Conservation (phyloP, 768 basidiomycete species). For the Russula abietina region DNA sequence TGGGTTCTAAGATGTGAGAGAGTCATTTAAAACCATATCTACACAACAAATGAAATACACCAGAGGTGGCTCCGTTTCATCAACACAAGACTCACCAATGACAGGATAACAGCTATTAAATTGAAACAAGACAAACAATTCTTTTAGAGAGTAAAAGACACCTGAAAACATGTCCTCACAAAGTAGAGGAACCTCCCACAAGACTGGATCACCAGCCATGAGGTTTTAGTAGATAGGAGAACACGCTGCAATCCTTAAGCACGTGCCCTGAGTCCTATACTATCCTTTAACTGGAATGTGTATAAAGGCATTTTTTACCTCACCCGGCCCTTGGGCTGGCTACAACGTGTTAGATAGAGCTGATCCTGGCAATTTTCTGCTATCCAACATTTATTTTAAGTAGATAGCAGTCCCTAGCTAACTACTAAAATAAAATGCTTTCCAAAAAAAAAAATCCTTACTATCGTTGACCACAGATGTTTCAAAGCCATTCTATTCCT, state of each 20-base stretch:
- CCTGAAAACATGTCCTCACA: background rate
- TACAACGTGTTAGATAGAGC: background rate
- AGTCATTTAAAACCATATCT: background rate
- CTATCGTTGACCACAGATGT: too few relatives aligned
- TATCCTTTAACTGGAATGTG: background rate
- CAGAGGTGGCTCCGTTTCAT: background rate
- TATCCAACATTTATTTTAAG: too few relatives aligned
- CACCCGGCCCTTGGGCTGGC: background rate
- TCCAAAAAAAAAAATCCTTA: too few relatives aligned
- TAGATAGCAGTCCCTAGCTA: too few relatives aligned
- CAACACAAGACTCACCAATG: background rate
- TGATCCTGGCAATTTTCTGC: too few relatives aligned
- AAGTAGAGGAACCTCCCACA: background rate
- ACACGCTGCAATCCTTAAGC: background rate
- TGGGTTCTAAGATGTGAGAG: constrained; percentile 23
- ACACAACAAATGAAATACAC: background rate
- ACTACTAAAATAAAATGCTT: too few relatives aligned
- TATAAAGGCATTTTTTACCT: background rate
- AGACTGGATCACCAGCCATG: background rate
- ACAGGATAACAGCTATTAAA: background rate
- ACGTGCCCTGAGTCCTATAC: background rate
- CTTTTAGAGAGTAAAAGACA: background rate
- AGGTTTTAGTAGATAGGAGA: background rate
- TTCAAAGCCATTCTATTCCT: too few relatives aligned
- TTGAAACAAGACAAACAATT: background rate